Base-by-base conservation (phyloP, 208 protist genomes). In the Leishmania braziliensis region DNA sequence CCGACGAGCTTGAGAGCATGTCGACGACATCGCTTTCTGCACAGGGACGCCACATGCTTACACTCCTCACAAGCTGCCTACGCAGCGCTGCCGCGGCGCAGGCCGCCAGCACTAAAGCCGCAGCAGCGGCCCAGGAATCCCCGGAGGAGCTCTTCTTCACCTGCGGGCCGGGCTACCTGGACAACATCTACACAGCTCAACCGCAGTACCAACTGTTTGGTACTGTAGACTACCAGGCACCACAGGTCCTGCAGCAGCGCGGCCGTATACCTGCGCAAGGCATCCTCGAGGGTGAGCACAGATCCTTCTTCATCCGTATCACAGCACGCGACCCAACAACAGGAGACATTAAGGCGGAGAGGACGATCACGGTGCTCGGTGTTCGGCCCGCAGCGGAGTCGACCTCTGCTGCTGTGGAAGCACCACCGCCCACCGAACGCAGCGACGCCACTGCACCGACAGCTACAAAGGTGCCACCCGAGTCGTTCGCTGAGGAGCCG, bases 101-200 rank as follows among this genome's bases (percentile, higher is more conserved):
- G 39, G 73, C 51, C 1, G 66, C 60, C 50, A 79, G 26, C 39
- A 69, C 70, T 3, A 60, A 81, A 54, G 72, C 53, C 10, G 78
- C 83, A 2, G 78, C 63, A 2, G 73, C 72, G 2, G 66, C 79
- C 5, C 79, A 65, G 20, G 77, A 60, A 5, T 54, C 62, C 8
- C 56, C 58, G 75, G 89, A 91, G 68, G 81, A 86, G 60, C 75
- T 97, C 58, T 86, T 91, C 76, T 95, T 95, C 77, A 91, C 90
- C 3, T 93, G 89, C 75, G 80, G 85, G 18, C 87, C 86, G 43
- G 91, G 88, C 33, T 92, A 87, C 75, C 75, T 97, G 3, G 78
- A 82, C 60, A 94, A 97, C 83, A 84, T 97, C 62, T 90, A 94
- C 84, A 95, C 91, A 8, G 73, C 56, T 20, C 68, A 87, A 26